These are phyloP conservation scores for Puccinia coronata DNA, from an alignment of 1,284 basidiomycete genomes.

Conservation along the genomic window DNA sequence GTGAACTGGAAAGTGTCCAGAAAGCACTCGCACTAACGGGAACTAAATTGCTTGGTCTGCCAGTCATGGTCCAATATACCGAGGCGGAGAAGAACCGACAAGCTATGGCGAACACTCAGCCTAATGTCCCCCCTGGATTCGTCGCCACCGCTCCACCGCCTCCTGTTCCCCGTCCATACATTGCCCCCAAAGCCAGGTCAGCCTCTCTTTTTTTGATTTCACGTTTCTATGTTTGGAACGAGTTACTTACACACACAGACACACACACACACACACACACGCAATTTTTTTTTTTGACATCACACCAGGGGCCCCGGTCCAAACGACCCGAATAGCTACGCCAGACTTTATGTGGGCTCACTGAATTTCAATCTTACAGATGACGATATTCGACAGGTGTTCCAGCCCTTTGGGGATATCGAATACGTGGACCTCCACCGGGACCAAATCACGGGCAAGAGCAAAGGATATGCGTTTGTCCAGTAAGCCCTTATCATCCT, in stretches of 20 bases:
- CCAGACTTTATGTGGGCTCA: slow-evolving; percentile 91
- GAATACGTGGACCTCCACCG: slow-evolving; percentile 97
- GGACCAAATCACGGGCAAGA: slow-evolving; percentile 74
- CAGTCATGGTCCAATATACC: slow-evolving; percentile 91
- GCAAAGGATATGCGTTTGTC: slow-evolving; percentile 97
- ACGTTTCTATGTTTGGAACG: slow-evolving; percentile 63
- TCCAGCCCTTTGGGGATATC: slow-evolving; percentile 95
- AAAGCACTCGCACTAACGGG: slow-evolving; percentile 85
- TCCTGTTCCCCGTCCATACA: slow-evolving; percentile 49
- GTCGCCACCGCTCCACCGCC: slow-evolving; percentile 62
- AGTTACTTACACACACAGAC: too few relatives aligned
- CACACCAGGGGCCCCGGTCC: slow-evolving; percentile 57
- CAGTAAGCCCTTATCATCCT: slow-evolving; percentile 67
- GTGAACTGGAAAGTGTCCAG: slow-evolving; percentile 81
- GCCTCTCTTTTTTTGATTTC: slow-evolving; percentile 75
- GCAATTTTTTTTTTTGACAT: slow-evolving; percentile 61
- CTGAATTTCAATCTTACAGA: slow-evolving; percentile 94
- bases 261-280: too few relatives aligned
- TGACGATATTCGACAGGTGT: slow-evolving; percentile 95
- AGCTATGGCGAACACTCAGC: slow-evolving; percentile 57
- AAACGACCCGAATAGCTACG: slow-evolving; percentile 61
- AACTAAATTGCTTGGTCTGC: slow-evolving; percentile 94
- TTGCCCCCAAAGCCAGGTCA: slow-evolving; percentile 57
- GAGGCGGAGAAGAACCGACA: slow-evolving; percentile 89
- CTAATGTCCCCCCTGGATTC: slow-evolving; percentile 55